Base-by-base conservation (phyloP, 345 rosid genomes). In the Viola odorata region DNA sequence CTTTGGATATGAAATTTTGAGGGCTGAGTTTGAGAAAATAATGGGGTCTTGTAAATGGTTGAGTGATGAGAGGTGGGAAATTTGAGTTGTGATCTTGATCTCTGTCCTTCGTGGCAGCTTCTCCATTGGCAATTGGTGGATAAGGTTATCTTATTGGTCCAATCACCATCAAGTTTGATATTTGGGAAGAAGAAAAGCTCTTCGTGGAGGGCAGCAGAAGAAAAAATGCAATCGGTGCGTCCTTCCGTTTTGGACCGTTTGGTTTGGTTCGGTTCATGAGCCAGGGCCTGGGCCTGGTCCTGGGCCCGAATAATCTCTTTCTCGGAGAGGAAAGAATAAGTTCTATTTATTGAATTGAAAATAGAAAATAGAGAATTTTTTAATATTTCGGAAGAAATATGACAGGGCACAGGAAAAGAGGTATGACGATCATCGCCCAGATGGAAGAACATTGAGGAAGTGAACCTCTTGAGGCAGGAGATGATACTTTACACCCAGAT, bases 391-490 rank as follows among this genome's bases (percentile, higher is more conserved):
- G 2, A 23, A 2, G 32, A 23, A 23, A 23, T 23, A 23, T 23
- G 32, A 23, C 2, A 8, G 57, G 42, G 23, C 37, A 5, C n/a
- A n/a, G n/a, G n/a, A n/a, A n/a, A 41, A 53, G 17, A 23, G 53
- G 39, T 14, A 14, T n/a, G 58, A 23, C 5, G 7, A 3, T 63
- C 63, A 57, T 69, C 64, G 32, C 32, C 32, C 32, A 23, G 32
- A 2, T 23, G 32, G 32, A 23, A 23, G 32, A 23, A 62, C 58
- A 15, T 76, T 48, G 41, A 75, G 72, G 69, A 89, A 53, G 13
- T 48, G 78, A 45, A 84, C 87, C 63, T 82, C 75, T 57, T 83
- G 91, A 65, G 91, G 91, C 56, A 81, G 81, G 15, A 86, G 90
- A 71, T 72, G 59, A 68, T 84, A 89, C 44, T 74, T 74, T 6